A percentile compares a stretch with the other conserved stretches of the same genome.
phyloP scores from a whole-genome alignment of 139 green algal genomes.

The Eudorina sp. region DNA sequence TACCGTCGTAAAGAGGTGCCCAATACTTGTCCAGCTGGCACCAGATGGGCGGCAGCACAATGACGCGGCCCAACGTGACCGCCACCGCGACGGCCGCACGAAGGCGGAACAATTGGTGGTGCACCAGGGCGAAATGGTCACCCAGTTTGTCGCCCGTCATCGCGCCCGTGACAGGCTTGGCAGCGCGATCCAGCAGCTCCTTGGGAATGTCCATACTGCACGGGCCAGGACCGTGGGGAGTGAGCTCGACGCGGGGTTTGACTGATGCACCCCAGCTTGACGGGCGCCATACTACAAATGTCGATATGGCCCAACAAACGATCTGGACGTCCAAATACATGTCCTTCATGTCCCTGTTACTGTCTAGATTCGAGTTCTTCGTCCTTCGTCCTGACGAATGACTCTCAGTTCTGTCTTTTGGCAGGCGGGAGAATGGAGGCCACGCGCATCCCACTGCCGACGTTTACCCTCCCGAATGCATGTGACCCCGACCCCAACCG shows the following conservation, averaged over 20 bases:
- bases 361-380: no score
- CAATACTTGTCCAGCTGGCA: conserved; percentile 87
- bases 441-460: no score
- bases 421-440: no score
- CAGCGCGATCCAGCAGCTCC: conserved; percentile 50
- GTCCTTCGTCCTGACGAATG: no score
- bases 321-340: no score
- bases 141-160: conserved; percentile 46
- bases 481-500: not conserved
- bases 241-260: not conserved
- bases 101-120: conserved; percentile 72
- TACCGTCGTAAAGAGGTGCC: conserved; percentile 78
- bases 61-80: conserved; percentile 60
- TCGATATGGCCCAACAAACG: no score
- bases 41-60: conserved; percentile 80
- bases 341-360: no score
- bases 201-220: conserved; percentile 62
- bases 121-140: conserved; percentile 78
- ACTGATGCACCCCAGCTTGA: not conserved
- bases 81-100: conserved; percentile 51
- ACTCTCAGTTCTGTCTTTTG: no score
- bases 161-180: not conserved
- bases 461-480: no score
- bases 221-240: not conserved
- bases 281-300: no score